Percentiles rank a stretch among this genome's conserved stretches.
These are phyloP conservation scores for Periconia digitata DNA, from an alignment of 2,329 filamentous ascomycete genomes.

Conservation along the genomic window DNA sequence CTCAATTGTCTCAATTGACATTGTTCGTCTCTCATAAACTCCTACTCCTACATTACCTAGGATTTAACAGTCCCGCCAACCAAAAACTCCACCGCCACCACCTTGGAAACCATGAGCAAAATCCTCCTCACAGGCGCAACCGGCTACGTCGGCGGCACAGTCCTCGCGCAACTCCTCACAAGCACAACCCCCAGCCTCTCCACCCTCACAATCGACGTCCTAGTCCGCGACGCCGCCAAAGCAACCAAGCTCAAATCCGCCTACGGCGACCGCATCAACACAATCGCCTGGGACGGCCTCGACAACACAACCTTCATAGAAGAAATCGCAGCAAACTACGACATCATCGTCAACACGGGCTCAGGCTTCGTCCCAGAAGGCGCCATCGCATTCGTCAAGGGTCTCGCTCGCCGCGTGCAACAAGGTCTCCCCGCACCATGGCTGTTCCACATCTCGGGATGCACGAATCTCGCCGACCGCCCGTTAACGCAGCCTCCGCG, in stretches of 20 bases:
- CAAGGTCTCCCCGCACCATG: slow-evolving; percentile 10
- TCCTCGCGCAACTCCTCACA: slow-evolving; percentile 13
- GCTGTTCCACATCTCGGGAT: slow-evolving; percentile 18
- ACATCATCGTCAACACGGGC: slow-evolving; percentile 18
- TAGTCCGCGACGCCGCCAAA: slow-evolving; percentile 12
- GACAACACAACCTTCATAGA: slow-evolving; percentile 12
- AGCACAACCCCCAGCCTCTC: slow-evolving; percentile 8
- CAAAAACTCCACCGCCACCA: too few species aligned
- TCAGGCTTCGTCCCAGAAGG: slow-evolving; percentile 15
- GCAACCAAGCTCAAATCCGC: slow-evolving; percentile 7
- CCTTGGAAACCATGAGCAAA: slow-evolving; percentile 15
- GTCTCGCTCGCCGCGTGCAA: slow-evolving; percentile 14
- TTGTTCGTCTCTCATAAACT: too few species aligned
- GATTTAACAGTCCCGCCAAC: too few species aligned
- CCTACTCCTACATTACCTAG: too few species aligned
- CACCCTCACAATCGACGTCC: slow-evolving; percentile 12
- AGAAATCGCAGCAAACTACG: slow-evolving; percentile 15
- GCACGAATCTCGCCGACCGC: slow-evolving; percentile 15
- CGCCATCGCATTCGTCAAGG: slow-evolving; percentile 17
- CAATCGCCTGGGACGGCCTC: slow-evolving; percentile 13
- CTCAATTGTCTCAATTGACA: too few species aligned
- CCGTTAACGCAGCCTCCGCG: slow-evolving; percentile 5
- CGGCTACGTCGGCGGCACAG: slow-evolving; percentile 18
- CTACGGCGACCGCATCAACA: slow-evolving; percentile 13
- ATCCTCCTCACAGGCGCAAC: slow-evolving; percentile 18